Base-by-base conservation (phyloP, 108 stramenopile species). In the Schizochytrium sp. region DNA sequence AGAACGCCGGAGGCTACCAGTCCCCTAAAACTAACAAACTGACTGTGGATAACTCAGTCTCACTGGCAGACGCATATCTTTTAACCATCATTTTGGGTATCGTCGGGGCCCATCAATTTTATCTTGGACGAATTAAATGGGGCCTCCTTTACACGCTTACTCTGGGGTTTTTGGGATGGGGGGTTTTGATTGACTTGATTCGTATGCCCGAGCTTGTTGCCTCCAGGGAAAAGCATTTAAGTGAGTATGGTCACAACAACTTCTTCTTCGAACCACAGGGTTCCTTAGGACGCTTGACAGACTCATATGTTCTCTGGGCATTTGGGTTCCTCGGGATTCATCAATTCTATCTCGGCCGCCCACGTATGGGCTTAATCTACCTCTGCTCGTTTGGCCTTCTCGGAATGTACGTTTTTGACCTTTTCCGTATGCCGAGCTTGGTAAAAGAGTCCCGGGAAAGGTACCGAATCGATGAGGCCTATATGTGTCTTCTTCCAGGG, bases 81-180 rank as follows among this genome's bases (percentile, higher is more conserved):
- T 17, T 60, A n/a, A 60, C 59, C 72, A 41, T 72, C 40, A 28
- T 72, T 49, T 40, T 83, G 10, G 76, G 76, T 5, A 55, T 47
- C 50, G 15, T 50, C 15, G 76, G 76, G 5, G 76, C 76, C 17
- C 76, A 83, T 42, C 76, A 83, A 28, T 83, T 83, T 2, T 17
- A n/a, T 47, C 47, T 83, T 13, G 76, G 76, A n/a, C 76, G 76
- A 2, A 7, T 55, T 10, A 83, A 83, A 28, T 83, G 76, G 76
- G 76, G 76, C 76, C 10, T 83, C 15, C 15, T 83, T 53, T 83
- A 83, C 47, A 50, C 55, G 19, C 5, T 50, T 5, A 83, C 76
- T 5, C 5, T 83, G 17, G 76, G 76, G 0, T 55, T 83, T 42
- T 50, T 56, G n/a, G 76, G 76, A 83, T 83, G 76, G 76, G 76